Evolutionary conservation across 352 stramenopile genomes (phyloP).

Genomic region (Phytophthora tentaculata): DNA sequence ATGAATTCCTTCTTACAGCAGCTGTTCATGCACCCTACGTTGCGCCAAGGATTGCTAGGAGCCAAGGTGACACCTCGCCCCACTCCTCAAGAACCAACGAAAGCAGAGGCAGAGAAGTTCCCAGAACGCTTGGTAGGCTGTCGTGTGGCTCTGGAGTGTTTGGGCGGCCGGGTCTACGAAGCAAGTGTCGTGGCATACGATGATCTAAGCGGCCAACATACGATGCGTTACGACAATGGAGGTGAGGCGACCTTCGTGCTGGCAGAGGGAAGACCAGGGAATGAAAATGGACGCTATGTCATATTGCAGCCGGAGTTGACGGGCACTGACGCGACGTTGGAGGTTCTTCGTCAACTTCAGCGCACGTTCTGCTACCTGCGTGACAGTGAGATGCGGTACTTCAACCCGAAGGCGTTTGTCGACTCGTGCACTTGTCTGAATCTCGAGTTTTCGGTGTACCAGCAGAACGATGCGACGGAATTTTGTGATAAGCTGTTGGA

Average conservation of each 20-base stretch:
- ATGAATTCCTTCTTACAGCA: slow-evolving; percentile 99
- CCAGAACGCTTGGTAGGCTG: slow-evolving; percentile 75
- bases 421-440: slow-evolving; percentile 90
- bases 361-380: slow-evolving; percentile 90
- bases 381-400: slow-evolving; percentile 88
- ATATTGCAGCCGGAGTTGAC: slow-evolving; percentile 83
- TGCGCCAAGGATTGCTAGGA: slow-evolving; percentile 80
- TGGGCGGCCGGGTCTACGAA: slow-evolving; percentile 94
- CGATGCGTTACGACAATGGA: slow-evolving; percentile 88
- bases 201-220: slow-evolving; percentile 72
- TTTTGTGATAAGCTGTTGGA: slow-evolving; percentile 99
- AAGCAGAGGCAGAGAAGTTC: slow-evolving; percentile 89
- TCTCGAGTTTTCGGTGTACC: slow-evolving; percentile 96
- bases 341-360: slow-evolving; percentile 90
- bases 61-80: slow-evolving; percentile 68
- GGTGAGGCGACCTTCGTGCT: slow-evolving; percentile 90
- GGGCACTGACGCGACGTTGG: slow-evolving; percentile 82
- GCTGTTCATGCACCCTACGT: slow-evolving; percentile 91
- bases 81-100: slow-evolving; percentile 76
- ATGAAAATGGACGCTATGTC: slow-evolving; percentile 96
- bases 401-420: slow-evolving; percentile 89
- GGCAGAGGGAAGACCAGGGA: slow-evolving; percentile 92
- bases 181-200: slow-evolving; percentile 92
- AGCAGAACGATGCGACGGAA: slow-evolving; percentile 99
- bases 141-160: slow-evolving; percentile 93